Conservation (phyloP, 768 basidiomycete species). For the Collybiopsis luxurians region DNA sequence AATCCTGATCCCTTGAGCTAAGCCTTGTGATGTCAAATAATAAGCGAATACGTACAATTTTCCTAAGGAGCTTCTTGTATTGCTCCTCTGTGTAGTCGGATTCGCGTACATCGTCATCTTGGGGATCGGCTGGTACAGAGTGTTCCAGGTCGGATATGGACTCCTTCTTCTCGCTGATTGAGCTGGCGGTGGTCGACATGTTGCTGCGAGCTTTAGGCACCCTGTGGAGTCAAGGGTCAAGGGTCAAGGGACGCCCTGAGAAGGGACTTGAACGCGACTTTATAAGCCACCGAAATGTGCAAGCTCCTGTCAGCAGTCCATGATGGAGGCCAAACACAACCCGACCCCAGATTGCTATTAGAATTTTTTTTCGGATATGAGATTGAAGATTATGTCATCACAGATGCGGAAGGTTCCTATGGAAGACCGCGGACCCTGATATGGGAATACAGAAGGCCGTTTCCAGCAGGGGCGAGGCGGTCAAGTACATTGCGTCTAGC, state of each 20-base stretch:
- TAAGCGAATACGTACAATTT: neutral
- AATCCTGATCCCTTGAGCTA: neutral
- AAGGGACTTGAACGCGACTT: neutral
- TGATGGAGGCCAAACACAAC: neutral
- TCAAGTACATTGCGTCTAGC: too few relatives aligned
- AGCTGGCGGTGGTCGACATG: slow-evolving; percentile 1
- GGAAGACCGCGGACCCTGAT: too few relatives aligned
- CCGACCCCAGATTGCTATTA: too few relatives aligned
- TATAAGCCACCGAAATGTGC: neutral
- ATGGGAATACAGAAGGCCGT: too few relatives aligned
- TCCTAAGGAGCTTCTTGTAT: slow-evolving; percentile 5
- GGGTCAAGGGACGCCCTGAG: neutral
- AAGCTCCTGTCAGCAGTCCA: slow-evolving; percentile 4
- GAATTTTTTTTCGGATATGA: too few relatives aligned
- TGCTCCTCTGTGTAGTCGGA: slow-evolving; percentile 7
- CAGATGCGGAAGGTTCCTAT: too few relatives aligned
- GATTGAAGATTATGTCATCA: too few relatives aligned
- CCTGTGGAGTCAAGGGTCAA: neutral
- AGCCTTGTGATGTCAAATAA: neutral
- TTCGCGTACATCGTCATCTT: slow-evolving; percentile 1
- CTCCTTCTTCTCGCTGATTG: slow-evolving; percentile 4
- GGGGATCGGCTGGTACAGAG: neutral
- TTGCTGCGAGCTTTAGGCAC: neutral
- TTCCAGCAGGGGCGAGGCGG: too few relatives aligned
- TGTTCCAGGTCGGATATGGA: neutral